phyloP scores from a whole-genome alignment of 768 basidiomycete genomes.

The Phaeotremella skinneri region DNA sequence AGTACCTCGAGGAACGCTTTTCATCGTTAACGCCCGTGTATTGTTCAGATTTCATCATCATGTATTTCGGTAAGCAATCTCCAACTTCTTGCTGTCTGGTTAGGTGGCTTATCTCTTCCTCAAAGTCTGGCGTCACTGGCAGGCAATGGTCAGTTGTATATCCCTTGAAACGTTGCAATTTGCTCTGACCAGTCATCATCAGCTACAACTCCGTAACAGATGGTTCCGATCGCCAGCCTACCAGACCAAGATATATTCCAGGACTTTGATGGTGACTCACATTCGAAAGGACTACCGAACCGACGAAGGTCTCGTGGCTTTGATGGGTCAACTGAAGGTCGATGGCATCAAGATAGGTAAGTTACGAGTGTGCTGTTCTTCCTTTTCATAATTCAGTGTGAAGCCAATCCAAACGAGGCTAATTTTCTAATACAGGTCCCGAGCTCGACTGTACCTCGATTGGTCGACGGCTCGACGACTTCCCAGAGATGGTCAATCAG shows the following conservation, averaged over 20 bases:
- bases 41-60: conserved; percentile 29
- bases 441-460: conserved; percentile 51
- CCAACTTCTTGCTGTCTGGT: background rate
- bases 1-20: background rate
- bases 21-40: conserved; percentile 5
- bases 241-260: conserved; percentile 83
- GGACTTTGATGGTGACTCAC: conserved; percentile 72
- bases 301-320: conserved; percentile 69
- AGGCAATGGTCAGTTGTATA: conserved; percentile 56
- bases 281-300: conserved; percentile 78
- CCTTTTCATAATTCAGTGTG: background rate
- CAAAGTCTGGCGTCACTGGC: conserved; percentile 49
- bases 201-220: conserved; percentile 62
- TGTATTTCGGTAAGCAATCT: conserved; percentile 34
- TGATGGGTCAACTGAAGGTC: conserved; percentile 53
- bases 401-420: background rate
- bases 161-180: background rate
- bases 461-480: conserved; percentile 74
- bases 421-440: conserved; percentile 21
- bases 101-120: background rate
- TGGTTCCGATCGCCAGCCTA: conserved; percentile 74
- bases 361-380: background rate
- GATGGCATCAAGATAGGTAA: conserved; percentile 52
- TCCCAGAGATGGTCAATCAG: conserved; percentile 85
- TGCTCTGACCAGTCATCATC: background rate